These are phyloP conservation scores for Erigeron canadensis DNA, from an alignment of 129 eudicot species.

Conservation along the genomic window DNA sequence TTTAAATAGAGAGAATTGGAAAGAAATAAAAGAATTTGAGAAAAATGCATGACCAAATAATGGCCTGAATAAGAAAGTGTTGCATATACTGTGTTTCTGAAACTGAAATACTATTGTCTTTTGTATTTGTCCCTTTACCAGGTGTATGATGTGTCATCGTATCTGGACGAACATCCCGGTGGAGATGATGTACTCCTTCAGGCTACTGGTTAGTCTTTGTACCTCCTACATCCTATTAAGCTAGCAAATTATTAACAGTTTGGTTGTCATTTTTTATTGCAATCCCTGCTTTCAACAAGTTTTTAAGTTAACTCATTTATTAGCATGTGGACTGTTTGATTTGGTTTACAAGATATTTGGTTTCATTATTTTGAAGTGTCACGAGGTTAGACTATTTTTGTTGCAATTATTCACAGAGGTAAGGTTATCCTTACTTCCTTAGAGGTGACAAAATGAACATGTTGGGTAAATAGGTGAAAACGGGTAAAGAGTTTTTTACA, in stretches of 20 bases:
- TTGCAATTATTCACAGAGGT: neutral
- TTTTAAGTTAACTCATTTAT: too few species aligned
- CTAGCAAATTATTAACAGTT: neutral
- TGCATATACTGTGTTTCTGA: constrained; percentile 6
- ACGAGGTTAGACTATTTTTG: neutral
- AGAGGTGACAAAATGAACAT: neutral
- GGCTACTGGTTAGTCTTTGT: constrained; percentile 63
- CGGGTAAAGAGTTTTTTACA: neutral
- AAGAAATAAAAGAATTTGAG: constrained; percentile 2
- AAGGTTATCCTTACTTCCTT: neutral
- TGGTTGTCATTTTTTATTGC: neutral
- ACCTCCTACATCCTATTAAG: constrained; percentile 17
- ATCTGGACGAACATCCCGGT: constrained; percentile 97
- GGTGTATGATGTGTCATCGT: constrained; percentile 94
- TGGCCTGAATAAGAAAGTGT: neutral
- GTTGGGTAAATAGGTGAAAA: neutral
- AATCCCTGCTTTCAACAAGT: neutral
- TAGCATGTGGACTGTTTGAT: neutral
- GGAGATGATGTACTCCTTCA: constrained; percentile 84
- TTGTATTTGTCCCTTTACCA: constrained; percentile 40
- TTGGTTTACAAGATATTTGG: constrained; percentile 22
- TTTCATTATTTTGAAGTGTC: neutral
- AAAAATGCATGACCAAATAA: constrained; percentile 1
- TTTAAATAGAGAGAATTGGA: neutral
- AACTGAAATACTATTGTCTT: constrained; percentile 24